Evolutionary conservation across 2,329 filamentous ascomycete species (phyloP), one percentile per base, ranked within the genome.

Genomic region (Ascochyta rabiei): DNA sequence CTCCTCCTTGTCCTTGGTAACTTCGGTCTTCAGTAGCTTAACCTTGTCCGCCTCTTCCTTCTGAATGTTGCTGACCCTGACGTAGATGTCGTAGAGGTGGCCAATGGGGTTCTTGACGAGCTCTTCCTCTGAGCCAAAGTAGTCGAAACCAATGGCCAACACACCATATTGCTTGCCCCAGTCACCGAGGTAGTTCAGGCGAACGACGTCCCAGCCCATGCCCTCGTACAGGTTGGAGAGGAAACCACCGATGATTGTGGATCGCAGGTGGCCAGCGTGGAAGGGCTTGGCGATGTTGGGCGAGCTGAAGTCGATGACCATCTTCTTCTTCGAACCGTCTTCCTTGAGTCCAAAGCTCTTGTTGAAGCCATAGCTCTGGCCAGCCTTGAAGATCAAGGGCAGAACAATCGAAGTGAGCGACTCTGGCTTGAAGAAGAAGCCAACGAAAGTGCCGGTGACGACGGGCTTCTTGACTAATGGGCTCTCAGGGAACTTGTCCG

Each of bases 211-310:
- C 86, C 87, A 91, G 18, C 88, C 89, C 45, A 85, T 84, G 16
- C 75, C 80, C 64, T 87, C 80, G 69, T 91, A 89, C 2, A 91
- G 71, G 65, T 90, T 90, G 19, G 86, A 80, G 18, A 91, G 76
- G 72, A 89, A 90, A 26, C 86, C 87, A 38, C 89, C 89, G 52
- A 91, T 89, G 60, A 92, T 90, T 45, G 89, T 92, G 67, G 87
- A 90, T 65, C 89, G 82, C 63, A 92, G 78, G 77, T 93, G 89
- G 6, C 86, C 87, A 19, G 87, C 87, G 68, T 90, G 86, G 75
- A 92, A 91, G 19, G 88, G 90, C 77, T 93, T 93, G 40, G 90
- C 90, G 56, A 95, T 92, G 73, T 95, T 95, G 45, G 91, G 90
- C 7, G 89, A 92, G 7, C 88, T 91, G 75, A 93, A 95, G 69